A percentile compares a stretch with the other conserved stretches of the same genome.
Evolutionary conservation across 2,329 filamentous ascomycete species (phyloP).

Genomic region (Lecanicillium sp.): DNA sequence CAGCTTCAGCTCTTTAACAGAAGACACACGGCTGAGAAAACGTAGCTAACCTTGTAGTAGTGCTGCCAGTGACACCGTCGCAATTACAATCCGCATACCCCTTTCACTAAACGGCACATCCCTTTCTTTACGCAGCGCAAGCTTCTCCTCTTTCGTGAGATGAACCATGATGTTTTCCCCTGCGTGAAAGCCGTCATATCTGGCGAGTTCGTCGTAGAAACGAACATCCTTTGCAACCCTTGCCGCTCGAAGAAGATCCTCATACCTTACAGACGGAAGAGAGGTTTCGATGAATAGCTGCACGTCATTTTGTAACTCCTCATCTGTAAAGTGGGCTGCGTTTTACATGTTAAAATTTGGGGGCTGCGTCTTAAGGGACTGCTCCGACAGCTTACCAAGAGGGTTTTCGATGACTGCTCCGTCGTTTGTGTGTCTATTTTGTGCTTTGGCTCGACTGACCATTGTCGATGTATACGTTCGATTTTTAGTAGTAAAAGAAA

Average conservation of each 20-base stretch:
- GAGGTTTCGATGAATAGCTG: conserved; percentile 19
- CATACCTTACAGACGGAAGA: conserved; percentile 20
- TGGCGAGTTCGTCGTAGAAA: conserved; percentile 28
- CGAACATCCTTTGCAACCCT: conserved; percentile 31
- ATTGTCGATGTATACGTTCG: no score
- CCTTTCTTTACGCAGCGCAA: conserved; percentile 26
- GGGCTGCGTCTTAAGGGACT: no score
- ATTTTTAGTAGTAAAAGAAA: no score
- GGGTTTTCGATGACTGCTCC: no score
- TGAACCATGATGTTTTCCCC: conserved; percentile 20
- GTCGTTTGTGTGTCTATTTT: no score
- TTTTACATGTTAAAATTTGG: no score
- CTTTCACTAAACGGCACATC: conserved; percentile 29
- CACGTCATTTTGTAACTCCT: conserved; percentile 28
- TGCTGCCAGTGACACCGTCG: conserved; percentile 34
- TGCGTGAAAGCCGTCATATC: conserved; percentile 14
- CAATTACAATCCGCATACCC: conserved; percentile 30
- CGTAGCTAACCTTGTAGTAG: conserved; percentile 25
- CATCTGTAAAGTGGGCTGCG: conserved; percentile 30
- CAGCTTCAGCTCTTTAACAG: no score
- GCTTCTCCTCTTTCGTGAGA: conserved; percentile 26
- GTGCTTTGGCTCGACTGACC: no score
- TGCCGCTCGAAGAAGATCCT: conserved; percentile 27
- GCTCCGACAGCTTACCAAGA: no score
- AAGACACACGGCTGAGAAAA: no score